These are phyloP conservation scores for Quercus robur DNA, from an alignment of 306 rosid species.

Conservation along the genomic window DNA sequence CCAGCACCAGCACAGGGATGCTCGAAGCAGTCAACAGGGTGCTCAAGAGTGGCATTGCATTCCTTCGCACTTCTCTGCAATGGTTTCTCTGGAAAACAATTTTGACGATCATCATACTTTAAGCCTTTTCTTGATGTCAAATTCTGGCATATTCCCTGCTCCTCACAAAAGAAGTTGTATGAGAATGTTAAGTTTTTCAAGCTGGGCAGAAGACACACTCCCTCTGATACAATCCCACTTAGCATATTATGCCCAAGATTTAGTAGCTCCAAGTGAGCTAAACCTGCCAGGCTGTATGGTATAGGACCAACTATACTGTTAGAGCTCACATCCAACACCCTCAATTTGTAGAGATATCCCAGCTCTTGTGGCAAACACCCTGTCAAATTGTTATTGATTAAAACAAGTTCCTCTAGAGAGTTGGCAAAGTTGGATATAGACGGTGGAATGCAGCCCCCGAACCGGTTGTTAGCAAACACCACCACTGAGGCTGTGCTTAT, in stretches of 20 bases:
- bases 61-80: conserved; percentile 63
- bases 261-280: conserved; percentile 71
- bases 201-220: conserved; percentile 67
- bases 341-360: conserved; percentile 80
- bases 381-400: conserved; percentile 60
- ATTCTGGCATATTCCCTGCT: conserved; percentile 66
- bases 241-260: conserved; percentile 68
- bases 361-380: conserved; percentile 87
- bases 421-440: conserved; percentile 56
- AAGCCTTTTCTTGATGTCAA: conserved; percentile 41
- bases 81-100: conserved; percentile 67
- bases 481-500: conserved; percentile 55
- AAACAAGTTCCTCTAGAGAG: conserved; percentile 68
- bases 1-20: conserved; percentile 34
- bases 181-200: conserved; percentile 70
- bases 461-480: conserved; percentile 82
- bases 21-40: conserved; percentile 47
- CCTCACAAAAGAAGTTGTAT: conserved; percentile 81
- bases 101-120: conserved; percentile 52
- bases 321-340: conserved; percentile 71
- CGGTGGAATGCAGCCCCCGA: conserved; percentile 69
- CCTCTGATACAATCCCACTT: conserved; percentile 58
- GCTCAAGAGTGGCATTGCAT: conserved; percentile 44
- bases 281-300: conserved; percentile 81
- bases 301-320: conserved; percentile 68